Evolutionary conservation across 768 basidiomycete species (phyloP).

Genomic region (Leccinum pellstonianum): DNA sequence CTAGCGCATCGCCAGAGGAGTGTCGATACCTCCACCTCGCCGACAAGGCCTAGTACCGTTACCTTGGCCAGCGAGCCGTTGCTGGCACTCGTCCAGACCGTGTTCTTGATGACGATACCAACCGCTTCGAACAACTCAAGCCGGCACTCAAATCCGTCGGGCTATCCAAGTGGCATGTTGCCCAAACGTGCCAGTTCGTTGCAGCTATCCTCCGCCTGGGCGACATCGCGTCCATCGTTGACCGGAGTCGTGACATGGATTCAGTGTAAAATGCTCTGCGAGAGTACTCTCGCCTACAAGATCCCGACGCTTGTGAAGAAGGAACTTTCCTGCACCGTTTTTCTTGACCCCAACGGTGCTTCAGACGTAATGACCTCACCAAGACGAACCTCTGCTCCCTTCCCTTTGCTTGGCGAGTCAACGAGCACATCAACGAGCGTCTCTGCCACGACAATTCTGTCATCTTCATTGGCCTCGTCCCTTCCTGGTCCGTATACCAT

Average conservation of each 20-base stretch:
- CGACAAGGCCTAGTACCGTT: constrained; percentile 81
- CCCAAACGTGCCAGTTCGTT: constrained; percentile 91
- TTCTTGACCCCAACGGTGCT: constrained; percentile 92
- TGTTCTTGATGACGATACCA: constrained; percentile 73
- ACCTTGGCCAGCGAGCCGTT: constrained; percentile 70
- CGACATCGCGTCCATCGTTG: constrained; percentile 89
- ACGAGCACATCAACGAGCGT: constrained; percentile 93
- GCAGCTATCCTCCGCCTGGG: constrained; percentile 97
- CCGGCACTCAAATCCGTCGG: constrained; percentile 91
- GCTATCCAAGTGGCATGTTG: constrained; percentile 91
- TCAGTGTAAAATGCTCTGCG: constrained; percentile 74
- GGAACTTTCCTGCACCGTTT: constrained; percentile 89
- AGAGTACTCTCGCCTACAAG: constrained; percentile 82
- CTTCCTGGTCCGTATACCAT: constrained; percentile 92
- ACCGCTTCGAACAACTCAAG: constrained; percentile 92
- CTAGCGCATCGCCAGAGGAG: constrained; percentile 73
- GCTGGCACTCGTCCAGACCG: constrained; percentile 41
- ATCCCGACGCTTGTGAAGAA: constrained; percentile 85
- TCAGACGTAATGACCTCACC: constrained; percentile 91
- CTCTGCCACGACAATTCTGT: constrained; percentile 91
- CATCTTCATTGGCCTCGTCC: constrained; percentile 91
- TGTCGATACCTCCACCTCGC: constrained; percentile 81
- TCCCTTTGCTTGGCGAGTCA: constrained; percentile 87
- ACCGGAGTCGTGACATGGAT: constrained; percentile 82
- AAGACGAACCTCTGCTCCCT: constrained; percentile 85